phyloP scores from a whole-genome alignment of 2,329 filamentous ascomycete genomes.

The Fusarium miscanthi region DNA sequence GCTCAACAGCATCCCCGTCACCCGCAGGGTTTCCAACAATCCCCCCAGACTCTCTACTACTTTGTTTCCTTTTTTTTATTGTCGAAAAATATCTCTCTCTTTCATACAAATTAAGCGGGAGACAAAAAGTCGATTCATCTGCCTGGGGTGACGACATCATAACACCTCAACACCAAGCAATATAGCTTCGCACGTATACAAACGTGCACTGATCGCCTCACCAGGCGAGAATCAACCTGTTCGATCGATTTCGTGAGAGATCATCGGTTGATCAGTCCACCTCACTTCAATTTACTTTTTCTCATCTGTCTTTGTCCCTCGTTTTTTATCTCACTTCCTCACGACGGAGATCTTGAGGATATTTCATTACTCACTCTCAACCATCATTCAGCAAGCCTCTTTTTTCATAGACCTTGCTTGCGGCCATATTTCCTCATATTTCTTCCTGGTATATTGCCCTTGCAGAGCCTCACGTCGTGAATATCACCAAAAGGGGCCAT shows the following conservation, averaged over 20 bases:
- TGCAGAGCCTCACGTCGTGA: background rate
- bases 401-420: conserved; percentile 1
- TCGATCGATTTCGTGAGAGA: conserved; percentile 34
- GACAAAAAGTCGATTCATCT: background rate
- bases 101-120: background rate
- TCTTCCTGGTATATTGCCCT: background rate
- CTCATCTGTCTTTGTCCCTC: conserved; percentile 11
- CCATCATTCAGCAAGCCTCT: conserved; percentile 2
- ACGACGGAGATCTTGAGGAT: conserved; percentile 9
- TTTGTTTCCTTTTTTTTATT: conserved; percentile 13
- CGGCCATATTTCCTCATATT: background rate
- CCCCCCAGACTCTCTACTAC: conserved; percentile 29
- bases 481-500: conserved; percentile 8
- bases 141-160: conserved; percentile 5
- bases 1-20: conserved; percentile 37
- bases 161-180: conserved; percentile 28
- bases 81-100: background rate
- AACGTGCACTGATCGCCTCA: conserved; percentile 14
- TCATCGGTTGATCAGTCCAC: conserved; percentile 33
- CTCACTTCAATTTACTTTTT: background rate
- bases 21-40: conserved; percentile 25
- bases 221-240: conserved; percentile 13
- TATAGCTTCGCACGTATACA: conserved; percentile 6
- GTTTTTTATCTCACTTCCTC: conserved; percentile 20
- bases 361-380: conserved; percentile 36